These are phyloP conservation scores for Castanopsis chinensis DNA, from an alignment of 306 rosid genomes.

Conservation along the genomic window DNA sequence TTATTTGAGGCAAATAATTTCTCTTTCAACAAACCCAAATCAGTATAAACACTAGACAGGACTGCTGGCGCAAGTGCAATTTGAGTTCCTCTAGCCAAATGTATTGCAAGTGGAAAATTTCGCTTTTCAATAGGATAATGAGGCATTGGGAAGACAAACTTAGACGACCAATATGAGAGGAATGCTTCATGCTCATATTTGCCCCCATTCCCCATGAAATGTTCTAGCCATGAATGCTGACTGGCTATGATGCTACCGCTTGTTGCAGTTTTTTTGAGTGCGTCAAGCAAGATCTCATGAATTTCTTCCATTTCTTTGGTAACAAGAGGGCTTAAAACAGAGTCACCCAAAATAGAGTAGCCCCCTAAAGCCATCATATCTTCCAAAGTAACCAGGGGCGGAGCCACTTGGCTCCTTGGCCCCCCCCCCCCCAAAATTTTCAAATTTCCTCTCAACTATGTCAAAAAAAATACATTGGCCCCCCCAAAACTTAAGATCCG, in stretches of 20 bases:
- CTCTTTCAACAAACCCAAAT: not conserved
- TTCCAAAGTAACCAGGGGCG: too few relatives aligned
- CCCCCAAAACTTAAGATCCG: too few relatives aligned
- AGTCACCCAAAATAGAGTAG: too few relatives aligned
- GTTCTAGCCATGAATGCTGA: not conserved
- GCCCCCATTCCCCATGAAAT: not conserved
- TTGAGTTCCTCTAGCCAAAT: constrained; percentile 13
- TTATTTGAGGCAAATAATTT: not conserved
- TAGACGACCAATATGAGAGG: not conserved
- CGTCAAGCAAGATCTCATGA: not conserved
- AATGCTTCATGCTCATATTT: not conserved
- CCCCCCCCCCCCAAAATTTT: too few relatives aligned
- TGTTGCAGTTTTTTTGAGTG: too few relatives aligned
- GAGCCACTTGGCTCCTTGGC: too few relatives aligned
- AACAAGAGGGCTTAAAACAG: not conserved
- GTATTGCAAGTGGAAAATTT: not conserved
- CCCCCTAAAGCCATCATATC: too few relatives aligned
- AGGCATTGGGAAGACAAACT: not conserved
- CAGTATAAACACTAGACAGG: constrained; percentile 13
- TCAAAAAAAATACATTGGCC: too few relatives aligned
- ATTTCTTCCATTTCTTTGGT: too few relatives aligned
- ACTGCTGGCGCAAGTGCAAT: constrained; percentile 15
- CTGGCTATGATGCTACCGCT: not conserved
- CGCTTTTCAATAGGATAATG: not conserved
- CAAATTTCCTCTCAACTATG: too few relatives aligned